Conservation (phyloP, 495 filamentous ascomycete genomes). For the Neurospora sp. region DNA sequence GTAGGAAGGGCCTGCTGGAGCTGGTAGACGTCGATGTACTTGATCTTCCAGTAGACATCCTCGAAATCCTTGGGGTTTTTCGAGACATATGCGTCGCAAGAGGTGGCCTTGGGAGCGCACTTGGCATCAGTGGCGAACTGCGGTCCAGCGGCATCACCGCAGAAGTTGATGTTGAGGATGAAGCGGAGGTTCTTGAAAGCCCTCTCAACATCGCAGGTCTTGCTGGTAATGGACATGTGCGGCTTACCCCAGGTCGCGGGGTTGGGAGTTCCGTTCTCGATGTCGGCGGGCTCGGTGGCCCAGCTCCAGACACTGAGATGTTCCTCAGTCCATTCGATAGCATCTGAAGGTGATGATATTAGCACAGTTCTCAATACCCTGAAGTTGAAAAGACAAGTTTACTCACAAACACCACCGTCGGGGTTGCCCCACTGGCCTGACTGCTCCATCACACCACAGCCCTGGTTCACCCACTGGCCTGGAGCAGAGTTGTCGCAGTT, state of each 20-base stretch:
- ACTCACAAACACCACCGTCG: conserved; percentile 50
- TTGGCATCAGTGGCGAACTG: conserved; percentile 15
- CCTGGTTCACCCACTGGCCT: conserved; percentile 21
- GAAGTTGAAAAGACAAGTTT: no score
- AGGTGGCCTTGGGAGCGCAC: conserved; percentile 7
- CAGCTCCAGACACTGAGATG: conserved; percentile 70
- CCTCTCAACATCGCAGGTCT: conserved; percentile 32
- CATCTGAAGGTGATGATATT: conserved; percentile 27
- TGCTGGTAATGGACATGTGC: conserved; percentile 37
- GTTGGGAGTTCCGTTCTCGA: conserved; percentile 50
- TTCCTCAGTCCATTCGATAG: conserved; percentile 58
- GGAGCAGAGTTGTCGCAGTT: conserved; percentile 45
- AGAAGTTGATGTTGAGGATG: conserved; percentile 41
- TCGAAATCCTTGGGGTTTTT: conserved; percentile 45
- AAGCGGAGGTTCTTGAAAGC: conserved; percentile 38
- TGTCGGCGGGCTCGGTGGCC: conserved; percentile 35
- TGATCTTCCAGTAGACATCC: conserved; percentile 45
- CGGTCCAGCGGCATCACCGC: conserved; percentile 33
- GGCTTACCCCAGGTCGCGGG: conserved; percentile 56
- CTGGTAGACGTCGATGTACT: conserved; percentile 46
- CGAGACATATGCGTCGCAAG: conserved; percentile 51
- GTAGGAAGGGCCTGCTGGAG: conserved; percentile 8
- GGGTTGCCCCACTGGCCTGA: conserved; percentile 55
- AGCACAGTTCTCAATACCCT: not conserved
- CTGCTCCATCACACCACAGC: conserved; percentile 26